A percentile compares a stretch with the other conserved stretches of the same genome.
phyloP scores from a whole-genome alignment of 305 asterid species.

The Fraxinus floribunda region DNA sequence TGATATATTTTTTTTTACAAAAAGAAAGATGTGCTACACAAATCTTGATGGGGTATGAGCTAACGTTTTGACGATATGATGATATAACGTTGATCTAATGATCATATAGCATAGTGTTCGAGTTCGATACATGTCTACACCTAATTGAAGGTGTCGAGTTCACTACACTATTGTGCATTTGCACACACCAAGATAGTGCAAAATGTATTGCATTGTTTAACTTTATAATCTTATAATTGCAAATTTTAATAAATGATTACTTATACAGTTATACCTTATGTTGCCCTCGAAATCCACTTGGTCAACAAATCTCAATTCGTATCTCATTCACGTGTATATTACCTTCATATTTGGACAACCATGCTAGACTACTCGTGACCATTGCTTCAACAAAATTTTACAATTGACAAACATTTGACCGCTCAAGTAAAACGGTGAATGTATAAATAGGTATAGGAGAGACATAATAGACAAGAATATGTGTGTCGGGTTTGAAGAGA shows the following conservation, averaged over 20 bases:
- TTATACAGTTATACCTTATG: not conserved
- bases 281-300: not conserved
- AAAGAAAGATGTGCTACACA: not conserved
- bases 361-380: not conserved
- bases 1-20: not conserved
- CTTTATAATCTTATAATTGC: not conserved
- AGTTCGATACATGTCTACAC: not conserved
- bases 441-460: not conserved
- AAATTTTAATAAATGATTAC: not conserved
- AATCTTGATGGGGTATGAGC: not conserved
- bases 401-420: too few relatives aligned
- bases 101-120: not conserved
- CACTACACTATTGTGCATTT: not conserved
- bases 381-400: too few relatives aligned
- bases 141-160: not conserved
- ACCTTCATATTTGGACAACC: not conserved
- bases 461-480: not conserved
- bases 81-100: not conserved
- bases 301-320: not conserved
- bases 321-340: not conserved
- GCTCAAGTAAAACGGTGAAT: not conserved
- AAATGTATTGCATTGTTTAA: not conserved
- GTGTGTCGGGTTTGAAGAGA: not conserved
- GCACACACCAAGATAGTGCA: not conserved
- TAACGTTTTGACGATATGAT: not conserved